Percentiles rank a stretch among this genome's conserved stretches.
These are phyloP conservation scores for Xylaria palmicola DNA, from an alignment of 495 filamentous ascomycete species.

Conservation along the genomic window DNA sequence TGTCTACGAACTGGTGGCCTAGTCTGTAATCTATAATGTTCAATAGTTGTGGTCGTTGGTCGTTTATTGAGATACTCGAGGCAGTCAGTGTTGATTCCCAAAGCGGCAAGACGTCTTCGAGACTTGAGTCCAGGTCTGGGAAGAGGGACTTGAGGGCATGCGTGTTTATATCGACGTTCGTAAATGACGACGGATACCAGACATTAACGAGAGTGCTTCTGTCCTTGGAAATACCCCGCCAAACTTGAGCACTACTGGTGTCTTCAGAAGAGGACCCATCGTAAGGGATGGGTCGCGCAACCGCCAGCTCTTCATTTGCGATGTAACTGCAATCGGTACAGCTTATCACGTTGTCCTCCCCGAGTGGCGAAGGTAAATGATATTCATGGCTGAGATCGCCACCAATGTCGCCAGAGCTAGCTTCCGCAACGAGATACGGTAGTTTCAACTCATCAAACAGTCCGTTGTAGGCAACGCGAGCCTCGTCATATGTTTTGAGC, in stretches of 20 bases:
- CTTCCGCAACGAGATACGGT: constrained; percentile 80
- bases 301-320: constrained; percentile 82
- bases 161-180: constrained; percentile 60
- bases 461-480: constrained; percentile 65
- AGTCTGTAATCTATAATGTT: constrained; percentile 56
- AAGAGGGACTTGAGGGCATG: constrained; percentile 68
- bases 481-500: constrained; percentile 71
- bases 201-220: constrained; percentile 63
- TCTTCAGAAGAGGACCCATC: constrained; percentile 23
- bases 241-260: constrained; percentile 37
- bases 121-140: constrained; percentile 69
- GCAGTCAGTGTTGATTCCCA: constrained; percentile 44
- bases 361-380: constrained; percentile 75
- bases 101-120: constrained; percentile 59
- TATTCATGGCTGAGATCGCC: constrained; percentile 93
- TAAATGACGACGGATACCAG: constrained; percentile 55
- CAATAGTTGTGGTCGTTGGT: constrained; percentile 33
- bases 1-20: constrained; percentile 24
- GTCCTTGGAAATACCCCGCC: constrained; percentile 71
- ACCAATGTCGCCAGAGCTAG: constrained; percentile 94
- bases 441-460: constrained; percentile 83
- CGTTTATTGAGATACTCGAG: constrained; percentile 7
- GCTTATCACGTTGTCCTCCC: constrained; percentile 80
- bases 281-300: constrained; percentile 14
- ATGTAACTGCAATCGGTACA: constrained; percentile 73